Base-by-base conservation (phyloP, 306 rosid species). In the Hippophae rhamnoides region DNA sequence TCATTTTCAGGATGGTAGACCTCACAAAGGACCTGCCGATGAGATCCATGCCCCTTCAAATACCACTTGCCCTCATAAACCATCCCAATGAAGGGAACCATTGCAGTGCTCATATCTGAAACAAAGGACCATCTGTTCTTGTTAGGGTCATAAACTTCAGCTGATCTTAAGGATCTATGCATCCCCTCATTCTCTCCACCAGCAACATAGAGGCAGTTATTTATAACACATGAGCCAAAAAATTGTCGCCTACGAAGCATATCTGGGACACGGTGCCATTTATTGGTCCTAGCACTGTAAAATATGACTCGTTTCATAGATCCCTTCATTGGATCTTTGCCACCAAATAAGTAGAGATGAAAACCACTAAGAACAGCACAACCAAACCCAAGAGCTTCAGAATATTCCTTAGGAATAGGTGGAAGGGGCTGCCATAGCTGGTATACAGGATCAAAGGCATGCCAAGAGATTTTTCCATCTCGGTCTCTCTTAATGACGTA, bases 221-320 rank as follows among this genome's bases (percentile, higher is more conserved):
- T 87, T 70, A 87, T 87, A 58, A 87, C 93, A 40, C 95, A 87
- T 0, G 85, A 84, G 52, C 93, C 95, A 70, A 84, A 87, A 51
- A 87, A 82, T 62, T 87, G 93, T 38, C 95, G 77, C 72, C 95
- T 73, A 6, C 93, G 87, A 66, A 84, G 95, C 95, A 87, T 87
- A 63, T 87, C 95, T 0, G 95, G 95, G 64, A 85, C 93, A 45
- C 95, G 95, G 72, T 87, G 87, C 95, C 95, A 87, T 76, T 87
- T 87, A 70, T 87, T 87, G 58, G 93, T 87, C 79, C 93, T 82
- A 59, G 89, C 89, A 68, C 66, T 84, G 55, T 87, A 87, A 74
- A 80, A 84, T 26, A 87, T 80, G 67, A 82, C 95, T 3, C 95
- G 87, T 71, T 92, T 78, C 95, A 87, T 87, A 57, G 93, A 84